Base-by-base conservation (phyloP, 805 yeast species). In the Candida peoriensis region DNA sequence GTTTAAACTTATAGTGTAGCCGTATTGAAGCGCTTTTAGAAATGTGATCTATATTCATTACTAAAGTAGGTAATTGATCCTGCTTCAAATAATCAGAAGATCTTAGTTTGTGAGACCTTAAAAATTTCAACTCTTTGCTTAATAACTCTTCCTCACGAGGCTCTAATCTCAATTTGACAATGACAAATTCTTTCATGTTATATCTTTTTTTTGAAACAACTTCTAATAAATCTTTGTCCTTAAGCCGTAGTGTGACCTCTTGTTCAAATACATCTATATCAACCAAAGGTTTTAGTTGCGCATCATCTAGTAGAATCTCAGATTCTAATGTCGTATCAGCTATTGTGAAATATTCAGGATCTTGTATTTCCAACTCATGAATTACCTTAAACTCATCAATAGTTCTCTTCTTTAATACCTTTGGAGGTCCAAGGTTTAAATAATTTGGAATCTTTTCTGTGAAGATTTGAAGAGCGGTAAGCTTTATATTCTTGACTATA, bases 191-290 rank as follows among this genome's bases (percentile, higher is more conserved):
- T 10, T 27, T 23, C 38, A 40, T 22, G 24, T 33, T 36, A 33
- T 34, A 37, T 12, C 42, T 27, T 34, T 43, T 43, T 36, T 33
- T 40, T 2, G 44, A 34, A n/a, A 43, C 9, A 6, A 24, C 30
- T 11, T 39, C 19, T 2, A 23, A 8, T 3, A 24, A 22, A 12
- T 30, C 34, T 2, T 22, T 12, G 6, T 18, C n/a, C 31, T 28
- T 36, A 23, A 25, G n/a, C 6, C 28, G 20, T 5, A 25, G 28
- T 15, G 15, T 25, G 13, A 25, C 28, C 13, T 25, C 28, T 16
- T 25, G 28, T 4, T 25, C 19, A 6, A 16, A 12, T 10, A 39
- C 14, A 4, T 22, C 24, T 7, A 42, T 34, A 4, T 27, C 43
- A 11, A 17, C 31, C 20, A 24, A 12, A 18, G 29, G 17, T 6